Base-by-base conservation (phyloP, 78 protist genomes). In the Acrasis kona region DNA sequence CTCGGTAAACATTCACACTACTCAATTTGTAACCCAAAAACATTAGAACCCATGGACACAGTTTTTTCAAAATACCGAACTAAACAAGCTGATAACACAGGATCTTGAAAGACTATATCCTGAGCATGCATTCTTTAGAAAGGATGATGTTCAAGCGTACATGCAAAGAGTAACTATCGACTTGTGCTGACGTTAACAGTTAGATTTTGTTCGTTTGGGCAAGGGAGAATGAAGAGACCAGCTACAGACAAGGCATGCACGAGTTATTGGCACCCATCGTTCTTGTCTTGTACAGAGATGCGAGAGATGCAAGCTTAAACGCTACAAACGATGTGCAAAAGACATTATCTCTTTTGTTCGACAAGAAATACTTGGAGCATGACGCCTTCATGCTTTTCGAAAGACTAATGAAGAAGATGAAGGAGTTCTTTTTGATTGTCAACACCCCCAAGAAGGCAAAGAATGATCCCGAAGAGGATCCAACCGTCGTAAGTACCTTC, bases 211-310 rank as follows among this genome's bases (percentile, higher is more conserved):
- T 50, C 61, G 61, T 50, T 50, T 50, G 61, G 61, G 19, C 72
- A 8, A 5, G n/a, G 30, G 81, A 72, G 3, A 42, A 6, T 34
- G 10, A 9, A 19, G 57, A 39, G 30, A 35, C 81, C 32, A 65
- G 71, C 9, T 77, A 77, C 9, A 8, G 76, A 57, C 81, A 77
- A 31, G 81, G 81, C 12, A 77, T 77, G 81, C 81, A 77, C 10
- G 81, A 77, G 10, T 8, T 77, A 31, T 35, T 77, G 2, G 57
- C 74, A 5, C 1, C 71, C 2, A 61, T 77, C 27, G 3, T 61
- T 2, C 65, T 31, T 9, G 19, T 71, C 3, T 6, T 77, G 10
- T 57, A 8, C 41, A 4, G 32, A 10, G 77, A 77, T 19, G 72
- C 67, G 30, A 12, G 67, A 50, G 61, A 50, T n/a, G n/a, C n/a